Percentiles rank a stretch among this genome's conserved stretches.
Evolutionary conservation across 164 flowering plant species (phyloP).

Genomic region (Aristolochia contorta): DNA sequence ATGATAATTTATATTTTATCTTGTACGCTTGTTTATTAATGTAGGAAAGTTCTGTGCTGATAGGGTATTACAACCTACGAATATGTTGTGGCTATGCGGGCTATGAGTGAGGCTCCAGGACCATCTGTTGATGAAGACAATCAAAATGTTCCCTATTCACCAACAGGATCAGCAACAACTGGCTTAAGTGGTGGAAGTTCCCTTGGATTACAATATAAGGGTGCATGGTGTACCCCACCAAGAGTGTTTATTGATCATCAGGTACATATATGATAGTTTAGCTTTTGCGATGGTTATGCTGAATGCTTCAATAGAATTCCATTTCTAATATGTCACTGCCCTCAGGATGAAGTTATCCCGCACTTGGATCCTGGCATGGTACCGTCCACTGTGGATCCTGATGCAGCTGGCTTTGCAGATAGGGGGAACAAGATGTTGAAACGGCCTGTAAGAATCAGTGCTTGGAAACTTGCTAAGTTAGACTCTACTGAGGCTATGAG

Average conservation of each 20-base stretch:
- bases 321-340: background rate
- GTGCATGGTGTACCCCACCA: constrained; percentile 97
- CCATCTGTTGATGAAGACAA: constrained; percentile 59
- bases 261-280: constrained; percentile 31
- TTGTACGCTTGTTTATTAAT: background rate
- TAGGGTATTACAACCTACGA: constrained; percentile 98
- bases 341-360: constrained; percentile 92
- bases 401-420: constrained; percentile 55
- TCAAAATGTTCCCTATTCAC: constrained; percentile 55
- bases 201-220: constrained; percentile 76
- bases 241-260: constrained; percentile 90
- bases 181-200: constrained; percentile 95
- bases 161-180: constrained; percentile 85
- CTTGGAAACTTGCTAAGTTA: constrained; percentile 93
- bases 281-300: background rate
- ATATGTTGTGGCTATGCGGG: constrained; percentile 93
- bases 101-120: constrained; percentile 79
- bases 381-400: constrained; percentile 93
- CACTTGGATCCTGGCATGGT: constrained; percentile 92
- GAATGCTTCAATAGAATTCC: background rate
- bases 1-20: background rate
- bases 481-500: constrained; percentile 76
- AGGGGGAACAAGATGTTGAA: constrained; percentile 45
- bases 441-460: constrained; percentile 67
- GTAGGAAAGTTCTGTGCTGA: background rate